These are phyloP conservation scores for Arctium minus DNA, from an alignment of 129 eudicot genomes.

Conservation along the genomic window DNA sequence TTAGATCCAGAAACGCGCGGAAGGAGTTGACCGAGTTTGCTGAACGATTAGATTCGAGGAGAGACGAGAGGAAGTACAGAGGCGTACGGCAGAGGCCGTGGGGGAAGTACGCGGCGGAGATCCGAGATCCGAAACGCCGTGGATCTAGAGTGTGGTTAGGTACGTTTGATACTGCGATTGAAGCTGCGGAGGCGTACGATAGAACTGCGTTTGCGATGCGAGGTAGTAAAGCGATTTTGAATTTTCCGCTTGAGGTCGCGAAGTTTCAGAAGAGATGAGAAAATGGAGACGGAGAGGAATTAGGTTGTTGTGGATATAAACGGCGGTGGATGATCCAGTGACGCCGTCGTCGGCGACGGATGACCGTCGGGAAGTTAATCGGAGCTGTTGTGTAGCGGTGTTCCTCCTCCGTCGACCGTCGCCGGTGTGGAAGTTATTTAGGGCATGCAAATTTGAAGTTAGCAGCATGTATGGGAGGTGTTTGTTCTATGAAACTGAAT, in stretches of 20 bases:
- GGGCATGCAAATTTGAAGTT: background rate
- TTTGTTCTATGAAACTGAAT: background rate
- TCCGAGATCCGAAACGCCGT: constrained; percentile 70
- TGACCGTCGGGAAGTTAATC: background rate
- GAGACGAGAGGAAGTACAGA: constrained; percentile 42
- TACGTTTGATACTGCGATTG: constrained; percentile 62
- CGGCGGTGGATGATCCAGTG: constrained; percentile 7
- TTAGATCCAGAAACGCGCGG: constrained; percentile 1
- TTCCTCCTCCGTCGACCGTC: background rate
- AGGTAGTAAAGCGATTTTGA: constrained; percentile 75
- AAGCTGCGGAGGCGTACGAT: constrained; percentile 86
- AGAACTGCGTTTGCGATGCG: constrained; percentile 71
- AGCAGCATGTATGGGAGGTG: background rate
- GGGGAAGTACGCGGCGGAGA: constrained; percentile 96
- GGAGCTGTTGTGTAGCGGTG: background rate
- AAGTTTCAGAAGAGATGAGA: constrained; percentile 5
- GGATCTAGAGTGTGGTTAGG: constrained; percentile 90
- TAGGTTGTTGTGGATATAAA: background rate
- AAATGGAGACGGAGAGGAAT: constrained; percentile 14
- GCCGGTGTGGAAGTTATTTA: background rate
- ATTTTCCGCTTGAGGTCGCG: constrained; percentile 70
- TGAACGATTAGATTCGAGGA: constrained; percentile 29
- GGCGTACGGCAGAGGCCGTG: constrained; percentile 86
- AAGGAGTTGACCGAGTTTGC: constrained; percentile 20
- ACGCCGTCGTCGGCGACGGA: constrained; percentile 41